Percentiles rank a stretch among this genome's conserved stretches.
These are phyloP conservation scores for Leccinum variicolor DNA, from an alignment of 768 basidiomycete genomes.

Conservation along the genomic window DNA sequence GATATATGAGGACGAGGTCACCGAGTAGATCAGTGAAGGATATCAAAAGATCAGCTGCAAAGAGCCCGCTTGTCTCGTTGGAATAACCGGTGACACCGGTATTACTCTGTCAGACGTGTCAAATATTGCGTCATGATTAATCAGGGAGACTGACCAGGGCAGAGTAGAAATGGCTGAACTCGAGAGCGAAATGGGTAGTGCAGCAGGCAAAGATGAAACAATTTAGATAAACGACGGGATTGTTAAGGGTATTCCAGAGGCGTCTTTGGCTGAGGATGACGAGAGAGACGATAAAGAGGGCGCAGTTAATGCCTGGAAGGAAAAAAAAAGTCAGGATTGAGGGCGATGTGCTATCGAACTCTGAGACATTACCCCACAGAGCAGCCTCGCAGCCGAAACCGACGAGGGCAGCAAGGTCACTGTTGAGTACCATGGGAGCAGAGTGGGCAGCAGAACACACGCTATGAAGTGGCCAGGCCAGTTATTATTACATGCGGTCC, in stretches of 20 bases:
- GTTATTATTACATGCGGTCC: neutral
- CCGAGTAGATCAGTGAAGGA: constrained; percentile 36
- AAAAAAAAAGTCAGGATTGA: neutral
- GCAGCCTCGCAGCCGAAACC: constrained; percentile 37
- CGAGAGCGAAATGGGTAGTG: constrained; percentile 32
- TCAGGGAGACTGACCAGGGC: constrained; percentile 27
- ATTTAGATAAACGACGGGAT: constrained; percentile 29
- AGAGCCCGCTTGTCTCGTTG: constrained; percentile 29
- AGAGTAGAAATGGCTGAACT: constrained; percentile 35
- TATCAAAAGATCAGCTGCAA: constrained; percentile 36
- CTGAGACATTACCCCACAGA: constrained; percentile 31
- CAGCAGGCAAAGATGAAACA: constrained; percentile 32
- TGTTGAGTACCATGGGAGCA: constrained; percentile 22
- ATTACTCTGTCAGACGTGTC: constrained; percentile 13
- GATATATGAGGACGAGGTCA: constrained; percentile 36
- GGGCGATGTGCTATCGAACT: neutral
- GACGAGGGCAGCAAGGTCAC: constrained; percentile 33
- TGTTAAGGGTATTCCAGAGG: constrained; percentile 9
- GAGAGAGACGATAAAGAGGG: constrained; percentile 30
- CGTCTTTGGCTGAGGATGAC: constrained; percentile 19
- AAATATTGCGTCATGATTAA: neutral
- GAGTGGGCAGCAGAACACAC: neutral
- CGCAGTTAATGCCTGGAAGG: constrained; percentile 14
- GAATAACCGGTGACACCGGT: constrained; percentile 28
- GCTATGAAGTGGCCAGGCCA: neutral